Conservation (phyloP, 2,329 filamentous ascomycete species). For the Pseudogymnoascus sp. region DNA sequence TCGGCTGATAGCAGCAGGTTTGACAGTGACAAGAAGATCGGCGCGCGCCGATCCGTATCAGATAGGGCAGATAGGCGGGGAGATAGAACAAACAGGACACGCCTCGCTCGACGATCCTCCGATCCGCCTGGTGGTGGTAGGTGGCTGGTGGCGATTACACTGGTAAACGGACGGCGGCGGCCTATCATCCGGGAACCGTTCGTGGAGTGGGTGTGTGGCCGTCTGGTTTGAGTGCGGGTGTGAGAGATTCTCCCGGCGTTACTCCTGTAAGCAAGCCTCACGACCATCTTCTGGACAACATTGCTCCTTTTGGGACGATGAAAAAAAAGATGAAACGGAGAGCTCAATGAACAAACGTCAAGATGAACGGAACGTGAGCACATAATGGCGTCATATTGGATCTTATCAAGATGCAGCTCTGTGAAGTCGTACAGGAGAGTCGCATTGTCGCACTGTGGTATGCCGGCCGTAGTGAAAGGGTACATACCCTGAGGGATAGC, state of each 20-base stretch:
- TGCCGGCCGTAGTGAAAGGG: background rate
- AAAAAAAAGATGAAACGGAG: background rate
- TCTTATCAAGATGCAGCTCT: conserved; percentile 1
- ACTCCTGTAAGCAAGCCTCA: background rate
- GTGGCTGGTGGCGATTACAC: background rate
- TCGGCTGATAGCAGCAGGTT: background rate
- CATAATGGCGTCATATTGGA: conserved; percentile 3
- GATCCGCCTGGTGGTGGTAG: background rate
- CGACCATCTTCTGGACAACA: background rate
- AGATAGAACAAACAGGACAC: background rate
- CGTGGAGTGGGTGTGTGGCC: background rate
- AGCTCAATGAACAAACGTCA: background rate
- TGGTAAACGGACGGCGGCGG: background rate
- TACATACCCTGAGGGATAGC: background rate
- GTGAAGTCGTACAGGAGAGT: background rate
- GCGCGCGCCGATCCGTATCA: background rate
- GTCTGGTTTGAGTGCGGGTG: background rate
- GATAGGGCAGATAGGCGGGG: background rate
- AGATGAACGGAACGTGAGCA: conserved; percentile 2
- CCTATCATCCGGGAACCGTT: conserved; percentile 1
- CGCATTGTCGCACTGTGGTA: background rate
- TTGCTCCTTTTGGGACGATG: background rate
- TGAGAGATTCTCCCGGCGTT: background rate
- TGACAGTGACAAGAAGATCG: background rate
- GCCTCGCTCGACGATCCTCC: background rate